phyloP scores from a whole-genome alignment of 164 flowering plant genomes.

The Akebia trifoliata region DNA sequence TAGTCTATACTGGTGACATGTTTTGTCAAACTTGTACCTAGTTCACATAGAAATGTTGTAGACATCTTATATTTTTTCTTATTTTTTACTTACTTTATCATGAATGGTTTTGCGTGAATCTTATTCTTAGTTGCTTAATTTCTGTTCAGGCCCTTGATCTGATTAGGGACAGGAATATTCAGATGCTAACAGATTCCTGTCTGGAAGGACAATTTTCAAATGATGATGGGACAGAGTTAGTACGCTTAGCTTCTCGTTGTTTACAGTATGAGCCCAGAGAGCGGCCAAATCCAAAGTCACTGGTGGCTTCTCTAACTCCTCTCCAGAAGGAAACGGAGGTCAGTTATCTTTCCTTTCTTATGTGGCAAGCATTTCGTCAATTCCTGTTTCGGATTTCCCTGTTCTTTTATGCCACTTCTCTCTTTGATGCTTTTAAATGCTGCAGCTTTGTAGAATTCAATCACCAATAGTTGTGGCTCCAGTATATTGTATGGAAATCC shows the following conservation, averaged over 20 bases:
- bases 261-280: constrained; percentile 89
- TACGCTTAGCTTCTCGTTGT: constrained; percentile 85
- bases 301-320: constrained; percentile 67
- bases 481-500: too few relatives aligned
- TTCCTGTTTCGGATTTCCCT: too few relatives aligned
- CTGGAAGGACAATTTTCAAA: constrained; percentile 87
- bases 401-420: too few relatives aligned
- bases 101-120: too few relatives aligned
- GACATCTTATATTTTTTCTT: too few relatives aligned
- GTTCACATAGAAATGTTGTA: too few relatives aligned
- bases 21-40: too few relatives aligned
- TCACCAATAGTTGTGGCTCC: too few relatives aligned
- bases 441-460: too few relatives aligned
- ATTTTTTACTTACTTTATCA: too few relatives aligned
- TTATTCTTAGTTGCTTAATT: constrained; percentile 5
- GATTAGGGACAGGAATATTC: constrained; percentile 78
- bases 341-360: constrained; percentile 5
- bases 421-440: too few relatives aligned
- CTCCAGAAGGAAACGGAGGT: constrained; percentile 89
- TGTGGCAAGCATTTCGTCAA: neutral
- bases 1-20: too few relatives aligned
- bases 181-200: constrained; percentile 88
- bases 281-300: constrained; percentile 74
- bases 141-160: constrained; percentile 78
- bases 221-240: constrained; percentile 82